These are phyloP conservation scores for Lepidium africanum DNA, from an alignment of 345 rosid species.

Conservation along the genomic window DNA sequence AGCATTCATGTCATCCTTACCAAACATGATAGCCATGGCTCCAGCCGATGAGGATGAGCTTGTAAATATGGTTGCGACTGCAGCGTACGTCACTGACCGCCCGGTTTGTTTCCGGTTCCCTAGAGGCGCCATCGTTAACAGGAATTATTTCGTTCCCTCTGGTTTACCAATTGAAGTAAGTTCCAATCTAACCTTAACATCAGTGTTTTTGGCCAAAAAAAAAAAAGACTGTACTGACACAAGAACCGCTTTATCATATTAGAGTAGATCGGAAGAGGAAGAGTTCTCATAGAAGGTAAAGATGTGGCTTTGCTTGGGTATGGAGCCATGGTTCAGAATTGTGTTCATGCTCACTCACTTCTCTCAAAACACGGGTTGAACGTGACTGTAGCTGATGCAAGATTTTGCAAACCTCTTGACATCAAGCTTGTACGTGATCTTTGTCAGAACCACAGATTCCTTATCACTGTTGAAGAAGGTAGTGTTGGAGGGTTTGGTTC, in stretches of 20 bases:
- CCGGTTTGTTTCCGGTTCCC: conserved; percentile 93
- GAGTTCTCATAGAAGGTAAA: conserved; percentile 68
- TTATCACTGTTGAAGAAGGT: conserved; percentile 91
- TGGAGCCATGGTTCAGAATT: conserved; percentile 91
- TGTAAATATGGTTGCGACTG: conserved; percentile 86
- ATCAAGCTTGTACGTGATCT: conserved; percentile 62
- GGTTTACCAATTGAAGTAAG: conserved; percentile 79
- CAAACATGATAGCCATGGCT: conserved; percentile 97
- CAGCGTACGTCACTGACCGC: conserved; percentile 54
- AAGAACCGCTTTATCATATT: conserved; percentile 12
- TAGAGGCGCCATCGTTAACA: conserved; percentile 56
- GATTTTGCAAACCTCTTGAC: conserved; percentile 95
- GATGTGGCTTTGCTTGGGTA: conserved; percentile 86
- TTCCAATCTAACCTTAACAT: background rate
- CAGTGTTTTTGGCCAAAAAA: background rate
- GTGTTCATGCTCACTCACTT: conserved; percentile 74
- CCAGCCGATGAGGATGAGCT: conserved; percentile 87
- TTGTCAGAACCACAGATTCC: conserved; percentile 56
- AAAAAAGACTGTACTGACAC: conserved; percentile 5
- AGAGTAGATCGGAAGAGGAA: conserved; percentile 79
- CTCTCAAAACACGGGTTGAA: conserved; percentile 73
- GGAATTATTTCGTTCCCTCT: conserved; percentile 31
- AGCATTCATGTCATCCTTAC: conserved; percentile 91
- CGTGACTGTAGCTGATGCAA: conserved; percentile 89
- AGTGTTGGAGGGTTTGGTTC: conserved; percentile 89